Evolutionary conservation across 371 early-diverging fungal species (phyloP).

Genomic region (Mucor saturninus): DNA sequence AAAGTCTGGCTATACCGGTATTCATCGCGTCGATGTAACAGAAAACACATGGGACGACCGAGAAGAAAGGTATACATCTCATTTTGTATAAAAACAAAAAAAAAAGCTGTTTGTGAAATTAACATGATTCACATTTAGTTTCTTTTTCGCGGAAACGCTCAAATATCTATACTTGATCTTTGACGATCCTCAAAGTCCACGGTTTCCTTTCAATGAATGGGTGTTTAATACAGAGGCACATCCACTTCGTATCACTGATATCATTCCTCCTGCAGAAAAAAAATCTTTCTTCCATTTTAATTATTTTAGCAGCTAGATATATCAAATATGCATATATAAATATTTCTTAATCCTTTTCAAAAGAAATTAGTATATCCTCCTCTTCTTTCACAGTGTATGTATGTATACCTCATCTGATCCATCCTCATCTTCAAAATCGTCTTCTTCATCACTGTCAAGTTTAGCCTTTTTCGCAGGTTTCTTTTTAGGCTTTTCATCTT

Average conservation of each 20-base stretch:
- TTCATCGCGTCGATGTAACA: slow-evolving; percentile 35
- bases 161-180: slow-evolving; percentile 94
- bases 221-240: slow-evolving; percentile 93
- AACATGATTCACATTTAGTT: slow-evolving; percentile 40
- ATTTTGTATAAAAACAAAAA: not conserved
- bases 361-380: too few relatives aligned
- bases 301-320: not conserved
- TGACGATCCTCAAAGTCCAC: slow-evolving; percentile 54
- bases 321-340: too few relatives aligned
- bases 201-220: slow-evolving; percentile 73
- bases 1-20: slow-evolving; percentile 46
- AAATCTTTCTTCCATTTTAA: not conserved
- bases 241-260: slow-evolving; percentile 61
- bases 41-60: slow-evolving; percentile 45
- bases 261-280: slow-evolving; percentile 26
- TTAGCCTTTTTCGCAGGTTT: not conserved
- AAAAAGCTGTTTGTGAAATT: not conserved
- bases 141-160: slow-evolving; percentile 92
- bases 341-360: too few relatives aligned
- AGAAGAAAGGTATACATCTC: slow-evolving; percentile 48
- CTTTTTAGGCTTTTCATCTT: not conserved
- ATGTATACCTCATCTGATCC: not conserved
- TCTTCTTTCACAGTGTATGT: too few relatives aligned
- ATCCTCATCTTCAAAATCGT: not conserved
- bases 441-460: slow-evolving; percentile 6